Base-by-base conservation (phyloP, 2,329 filamentous ascomycete genomes). In the Diaporthe sp. region DNA sequence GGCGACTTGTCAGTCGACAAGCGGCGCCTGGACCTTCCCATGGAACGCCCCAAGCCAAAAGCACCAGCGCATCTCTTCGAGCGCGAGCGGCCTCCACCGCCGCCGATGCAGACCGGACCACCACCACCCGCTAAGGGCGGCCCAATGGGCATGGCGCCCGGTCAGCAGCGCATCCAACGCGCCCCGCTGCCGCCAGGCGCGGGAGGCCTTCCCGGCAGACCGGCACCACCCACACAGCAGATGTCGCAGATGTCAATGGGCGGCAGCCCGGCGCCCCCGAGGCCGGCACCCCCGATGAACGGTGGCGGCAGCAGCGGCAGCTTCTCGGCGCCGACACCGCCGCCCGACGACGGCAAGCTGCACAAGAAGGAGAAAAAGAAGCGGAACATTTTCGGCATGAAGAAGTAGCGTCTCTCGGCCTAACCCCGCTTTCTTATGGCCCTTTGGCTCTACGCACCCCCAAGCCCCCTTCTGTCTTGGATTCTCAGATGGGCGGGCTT, bases 1-100 rank as follows among this genome's bases (percentile, higher is more conserved):
- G 90, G 92, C 25, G 95, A 98, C 81, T 88, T 98, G 20, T 93
- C 92, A 76, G 89, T 91, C 49, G 93, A 95, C 80, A 93, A 93
- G 81, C 90, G 94, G 71, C 90, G 92, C 61, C 89, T 99, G 22
- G 92, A 95, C 79, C 90, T 99, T 7, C 97, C 96, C 0, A 88
- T 93, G 74, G 95, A 98, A 77, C 89, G 92, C 53, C 95, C 95
- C 3, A 92, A 93, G 80, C 93, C 92, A n/a, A 92, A 93, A 77
- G 94, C 96, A 0, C 97, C 97, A 1, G 92, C 92, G 8, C 95
- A 98, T 85, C 86, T 99, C 13, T 97, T 97, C 79, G 95, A 98
- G 83, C 91, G 92, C 87, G 92, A 53, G 85, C 87, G 79, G 53
- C 91, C 93, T 1, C 85, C 88, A 3, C 89, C 89, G 13, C 88